Percentiles rank a stretch among this genome's conserved stretches.
These are phyloP conservation scores for Aspergillus kassunensis DNA, from an alignment of 495 filamentous ascomycete genomes.

Conservation along the genomic window DNA sequence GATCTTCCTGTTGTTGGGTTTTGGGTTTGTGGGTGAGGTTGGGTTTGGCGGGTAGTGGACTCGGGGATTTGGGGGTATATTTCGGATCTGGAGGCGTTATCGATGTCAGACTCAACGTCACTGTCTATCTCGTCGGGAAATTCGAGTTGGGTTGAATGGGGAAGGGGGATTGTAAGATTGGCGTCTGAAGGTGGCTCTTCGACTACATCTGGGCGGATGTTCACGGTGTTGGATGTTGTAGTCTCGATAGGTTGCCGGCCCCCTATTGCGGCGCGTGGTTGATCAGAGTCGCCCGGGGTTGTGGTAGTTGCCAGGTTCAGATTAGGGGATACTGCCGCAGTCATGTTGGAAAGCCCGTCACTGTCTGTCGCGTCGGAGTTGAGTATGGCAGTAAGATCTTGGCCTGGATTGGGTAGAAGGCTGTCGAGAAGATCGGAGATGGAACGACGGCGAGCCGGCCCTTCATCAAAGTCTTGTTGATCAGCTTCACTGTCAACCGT, in stretches of 20 bases:
- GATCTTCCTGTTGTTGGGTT: not conserved
- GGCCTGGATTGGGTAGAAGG: slow-evolving; percentile 31
- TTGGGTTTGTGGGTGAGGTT: slow-evolving; percentile 11
- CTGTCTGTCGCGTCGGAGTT: slow-evolving; percentile 19
- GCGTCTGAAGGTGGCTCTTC: slow-evolving; percentile 34
- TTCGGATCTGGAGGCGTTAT: slow-evolving; percentile 1
- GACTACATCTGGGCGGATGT: slow-evolving; percentile 33
- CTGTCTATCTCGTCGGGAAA: not conserved
- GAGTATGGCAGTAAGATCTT: slow-evolving; percentile 14
- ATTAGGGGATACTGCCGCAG: slow-evolving; percentile 15
- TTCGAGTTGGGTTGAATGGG: slow-evolving; percentile 7
- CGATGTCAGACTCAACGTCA: not conserved
- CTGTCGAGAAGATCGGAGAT: slow-evolving; percentile 38
- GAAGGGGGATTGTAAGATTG: slow-evolving; percentile 8
- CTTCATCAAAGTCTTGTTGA: slow-evolving; percentile 12
- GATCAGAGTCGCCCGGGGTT: slow-evolving; percentile 6
- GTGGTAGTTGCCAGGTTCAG: slow-evolving; percentile 12
- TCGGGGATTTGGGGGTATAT: slow-evolving; percentile 8
- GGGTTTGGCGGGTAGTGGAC: slow-evolving; percentile 4
- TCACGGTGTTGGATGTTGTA: slow-evolving; percentile 13
- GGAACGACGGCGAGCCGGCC: slow-evolving; percentile 25
- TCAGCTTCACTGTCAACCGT: slow-evolving; percentile 15
- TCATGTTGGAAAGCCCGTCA: slow-evolving; percentile 24
- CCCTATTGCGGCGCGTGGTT: slow-evolving; percentile 2
- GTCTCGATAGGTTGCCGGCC: slow-evolving; percentile 8